phyloP scores from a whole-genome alignment of 192 early-diverging fungal species.

The Ramicandelaber brevisporus region DNA sequence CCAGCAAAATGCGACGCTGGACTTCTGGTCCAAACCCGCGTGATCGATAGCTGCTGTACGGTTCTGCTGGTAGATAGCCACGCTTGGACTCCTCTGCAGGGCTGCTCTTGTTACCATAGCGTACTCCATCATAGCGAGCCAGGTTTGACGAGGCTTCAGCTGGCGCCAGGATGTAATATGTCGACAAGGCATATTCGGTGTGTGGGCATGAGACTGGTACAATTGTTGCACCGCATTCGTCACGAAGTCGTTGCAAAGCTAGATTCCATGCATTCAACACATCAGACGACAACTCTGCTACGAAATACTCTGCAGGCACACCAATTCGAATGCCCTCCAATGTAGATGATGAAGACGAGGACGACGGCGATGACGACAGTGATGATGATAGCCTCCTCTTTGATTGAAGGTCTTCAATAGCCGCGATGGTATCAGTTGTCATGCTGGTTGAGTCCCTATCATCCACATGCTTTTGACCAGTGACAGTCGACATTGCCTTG shows the following conservation, averaged over 20 bases:
- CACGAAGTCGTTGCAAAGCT: slow-evolving; percentile 26
- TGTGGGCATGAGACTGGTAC: slow-evolving; percentile 44
- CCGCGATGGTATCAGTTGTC: no score
- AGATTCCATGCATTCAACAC: slow-evolving; percentile 28
- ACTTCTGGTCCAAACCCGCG: slow-evolving; percentile 64
- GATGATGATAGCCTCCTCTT: no score
- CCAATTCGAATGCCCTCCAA: slow-evolving; percentile 33
- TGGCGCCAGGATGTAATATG: slow-evolving; percentile 68
- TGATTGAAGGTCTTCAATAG: no score
- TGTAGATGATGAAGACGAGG: no score
- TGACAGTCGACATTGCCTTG: no score
- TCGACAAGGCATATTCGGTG: slow-evolving; percentile 40
- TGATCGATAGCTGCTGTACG: no score
- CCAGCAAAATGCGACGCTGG: slow-evolving; percentile 55
- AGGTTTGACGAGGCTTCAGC: slow-evolving; percentile 85
- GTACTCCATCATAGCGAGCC: slow-evolving; percentile 62
- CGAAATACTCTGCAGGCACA: slow-evolving; percentile 42
- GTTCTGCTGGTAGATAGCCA: no score
- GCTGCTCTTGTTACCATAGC: slow-evolving; percentile 64
- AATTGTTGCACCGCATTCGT: no score
- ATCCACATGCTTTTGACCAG: slow-evolving; percentile 21
- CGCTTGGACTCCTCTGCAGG: no score
- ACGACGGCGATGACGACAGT: no score
- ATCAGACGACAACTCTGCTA: slow-evolving; percentile 32
- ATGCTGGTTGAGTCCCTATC: no score